Evolutionary conservation across 2,329 filamentous ascomycete genomes (phyloP).

Genomic region (Pseudogymnoascus verrucosus): DNA sequence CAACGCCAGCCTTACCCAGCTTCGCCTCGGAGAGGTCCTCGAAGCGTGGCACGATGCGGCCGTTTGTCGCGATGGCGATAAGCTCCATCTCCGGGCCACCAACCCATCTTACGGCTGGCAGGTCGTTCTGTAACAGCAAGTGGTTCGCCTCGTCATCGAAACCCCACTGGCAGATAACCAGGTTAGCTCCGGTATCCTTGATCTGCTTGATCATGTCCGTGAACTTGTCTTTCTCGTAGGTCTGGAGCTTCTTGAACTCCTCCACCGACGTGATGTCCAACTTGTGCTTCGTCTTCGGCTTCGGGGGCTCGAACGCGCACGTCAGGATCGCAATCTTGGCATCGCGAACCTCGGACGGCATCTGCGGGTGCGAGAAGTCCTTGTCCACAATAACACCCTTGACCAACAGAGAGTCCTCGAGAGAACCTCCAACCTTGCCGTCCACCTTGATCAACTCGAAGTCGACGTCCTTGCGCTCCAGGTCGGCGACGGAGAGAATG

Average conservation of each 20-base stretch:
- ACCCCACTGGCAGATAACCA: conserved; percentile 98
- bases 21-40: conserved; percentile 89
- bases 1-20: conserved; percentile 80
- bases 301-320: conserved; percentile 95
- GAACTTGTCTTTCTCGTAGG: conserved; percentile 93
- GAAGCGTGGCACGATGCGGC: conserved; percentile 92
- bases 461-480: conserved; percentile 94
- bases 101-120: conserved; percentile 95
- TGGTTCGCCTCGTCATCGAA: conserved; percentile 99
- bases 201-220: conserved; percentile 98
- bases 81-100: conserved; percentile 96
- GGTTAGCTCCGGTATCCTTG: conserved; percentile 93
- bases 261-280: conserved; percentile 94
- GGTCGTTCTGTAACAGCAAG: conserved; percentile 86
- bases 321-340: conserved; percentile 97
- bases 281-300: conserved; percentile 99
- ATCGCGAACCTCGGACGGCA: conserved; percentile 90
- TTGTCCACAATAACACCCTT: conserved; percentile 99
- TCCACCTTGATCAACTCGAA: conserved; percentile 99
- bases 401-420: conserved; percentile 90
- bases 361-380: conserved; percentile 98
- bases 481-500: conserved; percentile 89
- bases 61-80: conserved; percentile 97
- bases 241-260: conserved; percentile 96
- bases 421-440: conserved; percentile 87